Evolutionary conservation across 352 stramenopile genomes (phyloP), one percentile per base, ranked within the genome.

Genomic region (Globisporangium rhizosaccharum): DNA sequence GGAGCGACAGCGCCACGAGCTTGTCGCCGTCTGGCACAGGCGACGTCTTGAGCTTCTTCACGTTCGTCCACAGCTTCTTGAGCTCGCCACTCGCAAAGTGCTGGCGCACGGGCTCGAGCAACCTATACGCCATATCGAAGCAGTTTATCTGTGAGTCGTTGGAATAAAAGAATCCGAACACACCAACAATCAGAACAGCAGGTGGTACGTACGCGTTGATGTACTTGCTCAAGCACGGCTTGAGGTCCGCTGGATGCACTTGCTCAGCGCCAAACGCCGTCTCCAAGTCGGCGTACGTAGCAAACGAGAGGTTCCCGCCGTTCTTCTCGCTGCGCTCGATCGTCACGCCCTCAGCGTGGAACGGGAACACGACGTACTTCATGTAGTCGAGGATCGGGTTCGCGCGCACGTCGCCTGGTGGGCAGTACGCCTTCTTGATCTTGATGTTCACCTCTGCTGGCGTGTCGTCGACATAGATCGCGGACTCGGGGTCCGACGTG

Each of bases 361-460:
- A 72, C 56, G 86, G 87, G 60, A 99, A 97, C 53, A 99, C 92
- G 57, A 99, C 82, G 67, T 97, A 79, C 71, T 98, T 88, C 78
- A 98, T 96, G 81, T 98, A 98, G 69, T 98, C 94, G 28, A 99
- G 73, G 57, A 97, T 96, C 47, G 96, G 96, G 79, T 99, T 99
- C 30, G 72, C 80, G 51, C 88, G 65, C 58, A 96, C 79, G 47
- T 96, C 79, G 20, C 85, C 87, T 1, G 85, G 88, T 25, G 90
- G 96, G 61, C 97, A 99, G 71, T 98, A 99, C 11, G 97, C 96
- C 73, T 99, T 99, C 74, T 99, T 99, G 70, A 99, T 96, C 77
- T 99, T 99, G 57, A 82, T 86, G 72, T 98, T 98, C 53, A 98
- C 89, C 65, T 98, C 93, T 7, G 92, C 90, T 17, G 73, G 74